Conservation (phyloP, 2,329 filamentous ascomycete genomes). For the Scopulariopsis brevicaulis region DNA sequence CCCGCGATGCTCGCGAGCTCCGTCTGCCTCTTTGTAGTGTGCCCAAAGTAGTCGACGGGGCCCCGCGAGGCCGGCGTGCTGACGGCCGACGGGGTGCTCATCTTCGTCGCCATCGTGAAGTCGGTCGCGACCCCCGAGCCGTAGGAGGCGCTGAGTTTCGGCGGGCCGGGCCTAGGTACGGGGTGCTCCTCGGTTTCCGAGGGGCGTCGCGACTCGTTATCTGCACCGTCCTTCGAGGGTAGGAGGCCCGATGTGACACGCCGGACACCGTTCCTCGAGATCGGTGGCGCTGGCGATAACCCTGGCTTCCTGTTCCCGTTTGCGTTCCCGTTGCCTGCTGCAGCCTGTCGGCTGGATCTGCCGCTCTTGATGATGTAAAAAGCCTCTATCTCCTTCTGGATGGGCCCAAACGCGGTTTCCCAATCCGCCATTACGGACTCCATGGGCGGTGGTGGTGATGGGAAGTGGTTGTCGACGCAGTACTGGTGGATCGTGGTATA, state of each 20-base stretch:
- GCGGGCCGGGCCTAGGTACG: constrained; percentile 15
- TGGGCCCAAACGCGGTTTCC: constrained; percentile 49
- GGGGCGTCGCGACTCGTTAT: background rate
- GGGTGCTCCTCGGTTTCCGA: background rate
- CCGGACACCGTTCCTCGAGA: background rate
- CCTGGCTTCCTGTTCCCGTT: constrained; percentile 5
- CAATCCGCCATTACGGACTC: constrained; percentile 58
- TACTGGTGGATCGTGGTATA: constrained; percentile 70
- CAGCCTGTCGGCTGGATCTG: constrained; percentile 46
- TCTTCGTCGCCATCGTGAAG: constrained; percentile 29
- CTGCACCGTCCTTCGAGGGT: background rate
- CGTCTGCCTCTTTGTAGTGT: constrained; percentile 7
- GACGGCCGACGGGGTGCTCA: constrained; percentile 19
- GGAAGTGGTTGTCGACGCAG: constrained; percentile 56
- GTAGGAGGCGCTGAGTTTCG: constrained; percentile 13
- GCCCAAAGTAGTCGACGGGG: constrained; percentile 18
- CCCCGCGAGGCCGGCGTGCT: constrained; percentile 12
- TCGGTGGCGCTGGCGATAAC: constrained; percentile 4
- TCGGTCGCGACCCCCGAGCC: constrained; percentile 27
- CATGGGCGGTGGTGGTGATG: constrained; percentile 61
- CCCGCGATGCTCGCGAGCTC: constrained; percentile 27
- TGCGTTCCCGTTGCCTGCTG: constrained; percentile 15
- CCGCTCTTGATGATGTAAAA: constrained; percentile 54
- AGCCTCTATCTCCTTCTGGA: constrained; percentile 55
- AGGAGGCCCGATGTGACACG: background rate